phyloP scores from a whole-genome alignment of 2,329 filamentous ascomycete species.

The Celoporthe dispersa region DNA sequence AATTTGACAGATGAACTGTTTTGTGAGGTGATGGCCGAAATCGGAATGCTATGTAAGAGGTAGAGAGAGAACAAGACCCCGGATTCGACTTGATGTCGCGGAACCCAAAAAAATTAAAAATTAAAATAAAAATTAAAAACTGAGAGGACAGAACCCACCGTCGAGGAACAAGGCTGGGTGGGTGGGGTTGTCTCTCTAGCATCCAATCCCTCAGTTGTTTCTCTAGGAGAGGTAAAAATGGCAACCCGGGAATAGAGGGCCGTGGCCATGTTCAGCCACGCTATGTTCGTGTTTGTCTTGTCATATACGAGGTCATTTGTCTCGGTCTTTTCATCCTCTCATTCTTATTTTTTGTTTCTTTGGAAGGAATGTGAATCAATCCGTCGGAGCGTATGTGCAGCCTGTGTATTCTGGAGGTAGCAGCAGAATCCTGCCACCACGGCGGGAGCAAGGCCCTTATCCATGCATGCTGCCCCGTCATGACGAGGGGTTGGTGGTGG shows the following conservation, averaged over 20 bases:
- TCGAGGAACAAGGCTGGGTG: background rate
- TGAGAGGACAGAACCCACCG: background rate
- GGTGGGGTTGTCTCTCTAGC: background rate
- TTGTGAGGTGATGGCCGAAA: background rate
- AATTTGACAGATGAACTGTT: background rate
- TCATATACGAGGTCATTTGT: background rate
- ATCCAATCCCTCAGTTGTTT: background rate
- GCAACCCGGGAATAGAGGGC: background rate
- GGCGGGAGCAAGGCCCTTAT: background rate
- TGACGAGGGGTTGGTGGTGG: background rate
- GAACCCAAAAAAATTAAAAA: background rate
- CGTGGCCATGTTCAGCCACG: background rate
- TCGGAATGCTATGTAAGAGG: background rate
- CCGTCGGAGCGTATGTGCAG: background rate
- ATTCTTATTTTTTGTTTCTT: background rate
- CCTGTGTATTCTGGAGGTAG: too few species aligned
- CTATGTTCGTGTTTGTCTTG: background rate
- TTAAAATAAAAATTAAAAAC: background rate
- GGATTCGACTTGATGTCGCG: background rate
- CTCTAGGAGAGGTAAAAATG: background rate
- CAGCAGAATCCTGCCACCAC: background rate
- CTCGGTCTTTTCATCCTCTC: background rate
- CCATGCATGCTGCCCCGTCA: background rate
- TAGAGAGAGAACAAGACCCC: background rate
- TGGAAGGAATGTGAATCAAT: background rate